Percentiles rank a stretch among this genome's conserved stretches.
Evolutionary conservation across 176 grass and related monocot species (phyloP).

Genomic region (Oryza officinalis): DNA sequence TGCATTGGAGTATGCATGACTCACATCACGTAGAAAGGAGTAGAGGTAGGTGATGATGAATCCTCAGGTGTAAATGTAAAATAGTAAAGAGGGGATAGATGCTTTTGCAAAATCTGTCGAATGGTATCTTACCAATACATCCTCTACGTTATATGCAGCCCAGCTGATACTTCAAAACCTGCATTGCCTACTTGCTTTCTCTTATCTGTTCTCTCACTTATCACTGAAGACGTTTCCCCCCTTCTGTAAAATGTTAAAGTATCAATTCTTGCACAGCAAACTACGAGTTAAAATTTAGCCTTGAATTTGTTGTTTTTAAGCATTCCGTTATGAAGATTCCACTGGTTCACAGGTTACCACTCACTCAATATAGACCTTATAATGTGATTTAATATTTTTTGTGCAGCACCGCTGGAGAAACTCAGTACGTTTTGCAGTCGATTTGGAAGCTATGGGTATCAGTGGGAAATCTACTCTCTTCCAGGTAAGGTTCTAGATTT

Average conservation of each 20-base stretch:
- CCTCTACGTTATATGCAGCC: not conserved
- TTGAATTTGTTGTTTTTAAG: slow-evolving; percentile 14
- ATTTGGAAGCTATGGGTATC: slow-evolving; percentile 97
- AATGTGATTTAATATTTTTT: slow-evolving; percentile 25
- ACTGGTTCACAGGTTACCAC: not conserved
- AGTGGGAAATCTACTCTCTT: slow-evolving; percentile 89
- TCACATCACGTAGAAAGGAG: not conserved
- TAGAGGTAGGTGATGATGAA: not conserved
- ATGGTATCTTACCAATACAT: not conserved
- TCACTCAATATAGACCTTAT: slow-evolving; percentile 2
- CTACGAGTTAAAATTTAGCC: not conserved
- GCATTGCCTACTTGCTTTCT: slow-evolving; percentile 11
- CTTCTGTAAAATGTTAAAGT: not conserved
- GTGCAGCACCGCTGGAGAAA: slow-evolving; percentile 85
- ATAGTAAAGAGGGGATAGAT: not conserved
- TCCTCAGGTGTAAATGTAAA: not conserved
- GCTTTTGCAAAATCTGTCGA: not conserved
- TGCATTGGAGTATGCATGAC: not conserved
- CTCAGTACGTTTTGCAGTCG: slow-evolving; percentile 69
- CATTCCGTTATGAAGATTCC: not conserved
- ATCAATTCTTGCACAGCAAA: not conserved
- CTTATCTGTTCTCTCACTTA: not conserved
- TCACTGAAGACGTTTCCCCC: not conserved
- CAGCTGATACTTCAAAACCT: not conserved
- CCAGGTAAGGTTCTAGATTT: slow-evolving; percentile 50